Conservation (phyloP, 345 rosid species). For the Cardamine chenopodiifolia region DNA sequence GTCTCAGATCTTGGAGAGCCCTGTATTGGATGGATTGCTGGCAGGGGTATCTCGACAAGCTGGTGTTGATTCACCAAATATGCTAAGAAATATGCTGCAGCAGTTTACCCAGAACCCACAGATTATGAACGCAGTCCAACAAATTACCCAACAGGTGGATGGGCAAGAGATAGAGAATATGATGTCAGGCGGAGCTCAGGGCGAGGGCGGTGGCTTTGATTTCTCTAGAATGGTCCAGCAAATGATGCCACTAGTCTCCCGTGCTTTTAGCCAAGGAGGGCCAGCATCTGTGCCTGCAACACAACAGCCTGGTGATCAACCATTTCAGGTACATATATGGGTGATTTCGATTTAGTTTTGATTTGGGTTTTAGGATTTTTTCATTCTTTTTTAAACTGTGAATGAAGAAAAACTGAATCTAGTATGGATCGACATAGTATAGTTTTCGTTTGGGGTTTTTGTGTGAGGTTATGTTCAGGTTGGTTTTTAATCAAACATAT, state of each 20-base stretch:
- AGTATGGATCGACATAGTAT: background rate
- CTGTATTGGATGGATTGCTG: constrained; percentile 70
- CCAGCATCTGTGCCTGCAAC: constrained; percentile 25
- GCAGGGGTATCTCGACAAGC: constrained; percentile 72
- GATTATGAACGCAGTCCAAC: constrained; percentile 78
- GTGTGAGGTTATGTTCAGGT: background rate
- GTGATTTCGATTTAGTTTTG: background rate
- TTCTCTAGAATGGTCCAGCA: constrained; percentile 83
- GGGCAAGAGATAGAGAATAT: constrained; percentile 70
- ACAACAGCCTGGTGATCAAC: constrained; percentile 46
- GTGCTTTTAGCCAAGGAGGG: constrained; percentile 62
- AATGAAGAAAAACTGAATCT: background rate
- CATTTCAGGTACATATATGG: constrained; percentile 50
- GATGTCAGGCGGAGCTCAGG: constrained; percentile 65
- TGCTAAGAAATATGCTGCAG: constrained; percentile 81
- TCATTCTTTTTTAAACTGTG: background rate
- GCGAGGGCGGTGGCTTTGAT: constrained; percentile 67
- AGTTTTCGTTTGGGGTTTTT: background rate
- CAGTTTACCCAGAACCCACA: constrained; percentile 84
- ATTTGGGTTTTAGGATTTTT: background rate
- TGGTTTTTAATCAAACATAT: background rate
- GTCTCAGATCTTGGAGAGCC: constrained; percentile 74
- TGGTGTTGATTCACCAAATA: constrained; percentile 78
- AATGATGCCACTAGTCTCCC: constrained; percentile 96
- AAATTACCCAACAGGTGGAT: constrained; percentile 90